Evolutionary conservation across 768 basidiomycete species (phyloP).

Genomic region (Mycena haematopus): DNA sequence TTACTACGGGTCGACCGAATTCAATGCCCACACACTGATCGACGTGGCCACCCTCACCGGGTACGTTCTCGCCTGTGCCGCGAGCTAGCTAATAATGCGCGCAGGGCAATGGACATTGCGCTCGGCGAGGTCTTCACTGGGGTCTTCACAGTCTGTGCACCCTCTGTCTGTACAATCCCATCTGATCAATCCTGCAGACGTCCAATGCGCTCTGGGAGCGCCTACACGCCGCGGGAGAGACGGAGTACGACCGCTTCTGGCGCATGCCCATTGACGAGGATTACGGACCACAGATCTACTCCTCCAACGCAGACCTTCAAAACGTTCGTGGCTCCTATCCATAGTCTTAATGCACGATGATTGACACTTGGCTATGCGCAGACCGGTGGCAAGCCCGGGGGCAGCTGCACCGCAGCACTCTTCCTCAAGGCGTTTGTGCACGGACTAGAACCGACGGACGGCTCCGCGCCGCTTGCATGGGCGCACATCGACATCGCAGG

Average conservation of each 20-base stretch:
- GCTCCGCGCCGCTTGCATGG: conserved; percentile 71
- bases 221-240: conserved; percentile 71
- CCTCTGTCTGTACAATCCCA: background rate
- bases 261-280: conserved; percentile 88
- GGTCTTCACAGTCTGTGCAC: conserved; percentile 69
- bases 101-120: conserved; percentile 73
- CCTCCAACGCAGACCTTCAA: conserved; percentile 81
- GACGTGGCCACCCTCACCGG: conserved; percentile 90
- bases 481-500: conserved; percentile 89
- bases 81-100: background rate
- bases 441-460: conserved; percentile 70
- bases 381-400: conserved; percentile 77
- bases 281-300: conserved; percentile 76
- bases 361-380: conserved; percentile 35
- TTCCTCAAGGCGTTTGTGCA: conserved; percentile 87
- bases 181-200: conserved; percentile 46
- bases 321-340: conserved; percentile 54
- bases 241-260: conserved; percentile 87
- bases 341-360: background rate
- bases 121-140: conserved; percentile 81
- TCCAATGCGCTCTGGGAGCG: conserved; percentile 78
- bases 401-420: conserved; percentile 81
- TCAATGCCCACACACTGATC: conserved; percentile 81
- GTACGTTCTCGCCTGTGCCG: conserved; percentile 42
- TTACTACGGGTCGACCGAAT: conserved; percentile 79